Evolutionary conservation across 768 basidiomycete species (phyloP).

Genomic region (Clavaria fumosa): DNA sequence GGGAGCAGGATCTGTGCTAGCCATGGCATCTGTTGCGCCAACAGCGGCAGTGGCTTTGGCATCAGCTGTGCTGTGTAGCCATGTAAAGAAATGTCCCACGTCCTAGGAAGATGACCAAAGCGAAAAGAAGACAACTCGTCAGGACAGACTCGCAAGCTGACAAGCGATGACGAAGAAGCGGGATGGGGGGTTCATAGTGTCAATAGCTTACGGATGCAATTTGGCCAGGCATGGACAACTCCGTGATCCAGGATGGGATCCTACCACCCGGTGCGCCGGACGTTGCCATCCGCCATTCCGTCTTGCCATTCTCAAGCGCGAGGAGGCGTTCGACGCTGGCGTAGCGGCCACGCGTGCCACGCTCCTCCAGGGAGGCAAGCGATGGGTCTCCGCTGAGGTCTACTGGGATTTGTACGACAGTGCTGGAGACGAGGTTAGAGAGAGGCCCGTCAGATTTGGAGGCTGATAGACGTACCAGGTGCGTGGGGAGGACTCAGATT

Average conservation of each 20-base stretch:
- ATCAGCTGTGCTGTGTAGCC: too few relatives aligned
- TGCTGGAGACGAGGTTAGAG: constrained; percentile 14
- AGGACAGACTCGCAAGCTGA: too few relatives aligned
- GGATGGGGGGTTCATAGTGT: too few relatives aligned
- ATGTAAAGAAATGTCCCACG: too few relatives aligned
- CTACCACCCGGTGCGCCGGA: constrained; percentile 56
- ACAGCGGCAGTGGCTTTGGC: too few relatives aligned
- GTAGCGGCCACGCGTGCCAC: constrained; percentile 51
- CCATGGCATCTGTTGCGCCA: too few relatives aligned
- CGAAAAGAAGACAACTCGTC: too few relatives aligned
- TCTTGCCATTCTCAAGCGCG: constrained; percentile 45
- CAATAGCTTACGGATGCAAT: constrained; percentile 50
- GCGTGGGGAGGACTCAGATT: constrained; percentile 33
- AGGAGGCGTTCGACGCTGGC: constrained; percentile 51
- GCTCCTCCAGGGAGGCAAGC: constrained; percentile 44
- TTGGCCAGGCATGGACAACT: constrained; percentile 42
- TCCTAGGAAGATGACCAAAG: too few relatives aligned
- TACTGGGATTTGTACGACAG: constrained; percentile 50
- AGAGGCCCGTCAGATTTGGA: background rate
- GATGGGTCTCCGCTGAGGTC: constrained; percentile 46
- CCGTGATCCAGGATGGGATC: constrained; percentile 50
- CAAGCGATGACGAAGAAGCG: too few relatives aligned
- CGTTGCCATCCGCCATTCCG: constrained; percentile 74
- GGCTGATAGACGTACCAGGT: constrained; percentile 49
- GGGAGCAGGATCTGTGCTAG: too few relatives aligned